Evolutionary conservation across 176 grass and related monocot genomes (phyloP), one percentile per base, ranked within the genome.

Genomic region (Miscanthus lutarioriparius): DNA sequence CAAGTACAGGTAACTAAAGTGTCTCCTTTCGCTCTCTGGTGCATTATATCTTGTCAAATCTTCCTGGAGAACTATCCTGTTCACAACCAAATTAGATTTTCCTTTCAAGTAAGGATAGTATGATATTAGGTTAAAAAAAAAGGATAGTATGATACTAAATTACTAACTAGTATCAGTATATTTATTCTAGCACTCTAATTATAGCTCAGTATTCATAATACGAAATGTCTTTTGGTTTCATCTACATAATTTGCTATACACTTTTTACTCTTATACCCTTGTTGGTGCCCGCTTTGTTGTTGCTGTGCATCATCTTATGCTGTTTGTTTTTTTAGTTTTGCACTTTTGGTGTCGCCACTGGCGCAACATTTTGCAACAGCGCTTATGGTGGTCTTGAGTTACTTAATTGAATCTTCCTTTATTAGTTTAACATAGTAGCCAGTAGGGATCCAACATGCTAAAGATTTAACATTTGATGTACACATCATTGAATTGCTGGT

Each of bases 1-100:
- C 77, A 95, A 91, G 76, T 98, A 98, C 81, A 91, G 96, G 96
- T 88, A 89, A 84, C 61, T 4, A 47, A 79, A 72, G 49, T 20
- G 4, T 49, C 58, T 75, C 39, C n/a, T 49, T 81, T 35, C 53
- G 59, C 80, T 78, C 3, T 80, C 74, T 40, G 64, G 39, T 41
- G 68, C 41, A 41, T 76, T 86, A 72, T 19, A 69, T 53, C 67
- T 20, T 71, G 65, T 67, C 17, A 79, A 77, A 69, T 30, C 20
- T 53, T 65, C 82, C 19, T 76, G 26, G 23, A 64, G 26, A 64
- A 14, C 13, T 77, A 10, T 40, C 22, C 20, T 62, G 35, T 62
- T 62, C 33, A 41, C 27, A 48, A 37, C n/a, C 10, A n/a, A 67
- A 22, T 20, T 20, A 44, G 2, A 8, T 67, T 48, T 80, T 35